Percentiles rank a stretch among this genome's conserved stretches.
phyloP scores from a whole-genome alignment of 2,329 filamentous ascomycete genomes.

The Blastomyces gilchristii region DNA sequence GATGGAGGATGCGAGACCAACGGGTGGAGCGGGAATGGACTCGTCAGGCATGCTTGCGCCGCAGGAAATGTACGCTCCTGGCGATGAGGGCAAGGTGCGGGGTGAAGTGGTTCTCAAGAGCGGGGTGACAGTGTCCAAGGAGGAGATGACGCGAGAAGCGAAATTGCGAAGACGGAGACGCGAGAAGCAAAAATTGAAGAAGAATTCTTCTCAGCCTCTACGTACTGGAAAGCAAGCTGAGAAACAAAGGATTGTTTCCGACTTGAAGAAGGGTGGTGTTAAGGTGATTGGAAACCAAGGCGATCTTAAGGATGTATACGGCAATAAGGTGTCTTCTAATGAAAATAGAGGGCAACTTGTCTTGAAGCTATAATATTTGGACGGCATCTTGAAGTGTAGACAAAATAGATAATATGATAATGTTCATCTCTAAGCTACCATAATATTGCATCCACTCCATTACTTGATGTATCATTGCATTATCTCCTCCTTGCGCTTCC shows the following conservation, averaged over 20 bases:
- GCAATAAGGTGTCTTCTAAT: constrained; percentile 53
- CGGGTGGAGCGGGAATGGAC: constrained; percentile 56
- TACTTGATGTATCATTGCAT: background rate
- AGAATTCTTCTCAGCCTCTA: constrained; percentile 43
- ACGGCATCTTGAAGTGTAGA: background rate
- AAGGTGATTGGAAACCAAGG: constrained; percentile 88
- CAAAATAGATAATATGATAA: background rate
- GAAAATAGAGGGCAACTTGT: constrained; percentile 21
- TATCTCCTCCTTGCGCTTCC: background rate
- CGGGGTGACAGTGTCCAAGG: constrained; percentile 65
- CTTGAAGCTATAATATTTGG: constrained; percentile 27
- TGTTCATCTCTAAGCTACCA: background rate
- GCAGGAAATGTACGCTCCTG: constrained; percentile 85
- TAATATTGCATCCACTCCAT: constrained; percentile 4
- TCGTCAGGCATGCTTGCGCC: constrained; percentile 67
- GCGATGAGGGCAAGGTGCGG: constrained; percentile 50
- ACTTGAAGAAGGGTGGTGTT: constrained; percentile 74
- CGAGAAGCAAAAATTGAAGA: constrained; percentile 74
- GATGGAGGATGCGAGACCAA: constrained; percentile 92
- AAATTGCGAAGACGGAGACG: constrained; percentile 65
- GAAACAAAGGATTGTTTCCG: constrained; percentile 49
- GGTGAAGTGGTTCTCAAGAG: constrained; percentile 68
- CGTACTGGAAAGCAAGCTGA: constrained; percentile 32
- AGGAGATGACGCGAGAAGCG: constrained; percentile 83
- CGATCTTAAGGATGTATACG: constrained; percentile 71